phyloP scores from a whole-genome alignment of 257 asterid species.

The Solanum arcanum region DNA sequence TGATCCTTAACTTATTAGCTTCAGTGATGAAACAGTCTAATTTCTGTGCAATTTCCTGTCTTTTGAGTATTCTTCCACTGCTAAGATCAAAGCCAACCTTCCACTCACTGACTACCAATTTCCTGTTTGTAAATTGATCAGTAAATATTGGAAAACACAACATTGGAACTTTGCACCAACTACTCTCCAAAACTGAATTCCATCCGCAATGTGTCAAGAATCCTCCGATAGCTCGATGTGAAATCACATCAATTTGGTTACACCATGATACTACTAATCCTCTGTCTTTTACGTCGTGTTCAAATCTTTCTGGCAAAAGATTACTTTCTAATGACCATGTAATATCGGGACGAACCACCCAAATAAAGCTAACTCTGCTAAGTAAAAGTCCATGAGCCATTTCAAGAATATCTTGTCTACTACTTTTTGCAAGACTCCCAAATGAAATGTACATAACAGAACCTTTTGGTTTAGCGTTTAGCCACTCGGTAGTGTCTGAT shows the following conservation, averaged over 20 bases:
- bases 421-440: conserved; percentile 7
- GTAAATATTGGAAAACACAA: conserved; percentile 1
- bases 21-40: not conserved
- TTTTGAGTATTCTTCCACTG: not conserved
- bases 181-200: conserved; percentile 4
- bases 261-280: conserved; percentile 13
- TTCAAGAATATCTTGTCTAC: not conserved
- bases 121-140: conserved; percentile 3
- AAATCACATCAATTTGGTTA: conserved; percentile 2
- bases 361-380: conserved; percentile 2
- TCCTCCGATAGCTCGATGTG: conserved; percentile 11
- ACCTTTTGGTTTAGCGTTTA: not conserved
- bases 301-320: conserved; percentile 1
- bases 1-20: not conserved
- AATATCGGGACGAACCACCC: conserved; percentile 10
- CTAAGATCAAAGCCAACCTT: not conserved
- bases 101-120: conserved; percentile 1
- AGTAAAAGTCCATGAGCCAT: conserved; percentile 11
- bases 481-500: conserved; percentile 4
- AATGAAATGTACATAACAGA: conserved; percentile 20
- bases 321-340: not conserved
- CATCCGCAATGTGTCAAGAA: conserved; percentile 9
- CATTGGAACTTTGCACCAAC: conserved; percentile 4
- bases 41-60: not conserved
- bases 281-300: not conserved